Base-by-base conservation (phyloP, 2,329 filamentous ascomycete species). In the Diaporthe batatas region DNA sequence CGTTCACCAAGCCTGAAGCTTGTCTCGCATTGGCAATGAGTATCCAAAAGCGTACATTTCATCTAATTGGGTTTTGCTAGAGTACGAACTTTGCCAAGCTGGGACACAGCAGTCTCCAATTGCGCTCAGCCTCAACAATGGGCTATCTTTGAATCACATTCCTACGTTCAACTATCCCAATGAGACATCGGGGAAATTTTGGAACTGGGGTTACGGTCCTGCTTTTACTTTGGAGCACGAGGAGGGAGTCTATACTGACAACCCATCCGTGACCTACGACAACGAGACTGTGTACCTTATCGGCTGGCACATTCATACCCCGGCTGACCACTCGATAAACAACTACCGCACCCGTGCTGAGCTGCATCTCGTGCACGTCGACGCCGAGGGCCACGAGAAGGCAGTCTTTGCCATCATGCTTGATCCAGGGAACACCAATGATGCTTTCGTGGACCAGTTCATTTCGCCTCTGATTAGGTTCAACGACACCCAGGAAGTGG, bases 61-160 rank as follows among this genome's bases (percentile, higher is more conserved):
- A 65, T 51, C 62, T 65, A 65, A 65, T 51, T 51, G 21, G 21
- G 7, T 36, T 8, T 8, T 16, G 11, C 44, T 36, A 65, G 62
- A 65, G 3, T 79, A 7, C 18, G 53, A 59, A 16, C 78, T 83
- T 25, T 88, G 86, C 79, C 86, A 87, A 75, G 85, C 82, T 21
- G 86, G 86, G 47, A 86, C 84, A 0, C 83, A 86, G 71, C 86
- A 88, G 76, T 84, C 85, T 0, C 86, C 86, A 8, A 88, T 88
- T 68, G 79, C 81, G 0, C 81, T 88, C 10, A 79, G 77, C 11
- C 78, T 83, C 39, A 76, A 78, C 29, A 79, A 83, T 70, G 84
- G 84, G 10, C 79, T 86, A 6, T 81, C 84, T 2, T 74, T 77
- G 25, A 80, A 79, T 34, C 85, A 86, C 76, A 78, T 78, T 2